These are phyloP conservation scores for Magnolia kwangsiensis DNA, from an alignment of 164 flowering plant species.

Conservation along the genomic window DNA sequence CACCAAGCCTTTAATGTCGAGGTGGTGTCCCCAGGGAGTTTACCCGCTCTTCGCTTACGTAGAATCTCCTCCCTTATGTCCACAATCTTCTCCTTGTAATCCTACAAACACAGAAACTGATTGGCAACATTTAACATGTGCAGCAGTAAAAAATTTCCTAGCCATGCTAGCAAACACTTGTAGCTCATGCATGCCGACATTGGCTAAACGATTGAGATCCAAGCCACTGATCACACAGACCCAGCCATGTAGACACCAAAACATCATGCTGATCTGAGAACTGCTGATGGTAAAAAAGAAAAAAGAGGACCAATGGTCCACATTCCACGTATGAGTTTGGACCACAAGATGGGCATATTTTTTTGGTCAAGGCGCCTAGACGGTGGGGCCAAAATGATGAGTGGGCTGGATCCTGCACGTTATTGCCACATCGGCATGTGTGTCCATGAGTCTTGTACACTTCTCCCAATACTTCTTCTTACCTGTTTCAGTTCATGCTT, in stretches of 20 bases:
- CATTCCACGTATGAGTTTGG: too few species aligned
- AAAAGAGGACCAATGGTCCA: too few species aligned
- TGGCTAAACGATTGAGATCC: neutral
- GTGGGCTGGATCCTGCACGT: too few species aligned
- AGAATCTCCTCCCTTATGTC: constrained; percentile 76
- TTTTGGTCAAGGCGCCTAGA: too few species aligned
- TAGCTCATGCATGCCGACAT: too few species aligned
- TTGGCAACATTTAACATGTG: neutral
- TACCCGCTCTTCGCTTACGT: constrained; percentile 78
- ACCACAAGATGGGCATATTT: too few species aligned
- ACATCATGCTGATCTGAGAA: neutral
- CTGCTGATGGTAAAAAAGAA: too few species aligned
- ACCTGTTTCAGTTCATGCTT: constrained; percentile 84
- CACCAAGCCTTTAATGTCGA: constrained; percentile 80
- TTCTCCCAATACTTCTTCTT: constrained; percentile 2
- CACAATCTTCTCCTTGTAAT: constrained; percentile 77
- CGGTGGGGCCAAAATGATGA: too few species aligned
- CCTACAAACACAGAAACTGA: constrained; percentile 29
- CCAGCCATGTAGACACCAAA: neutral
- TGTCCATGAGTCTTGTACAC: neutral
- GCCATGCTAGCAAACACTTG: too few species aligned
- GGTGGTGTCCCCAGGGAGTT: constrained; percentile 86
- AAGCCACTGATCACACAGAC: neutral
- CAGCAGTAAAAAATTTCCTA: neutral
- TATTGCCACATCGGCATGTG: too few species aligned